phyloP scores from a whole-genome alignment of 495 filamentous ascomycete genomes.

The Penicillium lagena region DNA sequence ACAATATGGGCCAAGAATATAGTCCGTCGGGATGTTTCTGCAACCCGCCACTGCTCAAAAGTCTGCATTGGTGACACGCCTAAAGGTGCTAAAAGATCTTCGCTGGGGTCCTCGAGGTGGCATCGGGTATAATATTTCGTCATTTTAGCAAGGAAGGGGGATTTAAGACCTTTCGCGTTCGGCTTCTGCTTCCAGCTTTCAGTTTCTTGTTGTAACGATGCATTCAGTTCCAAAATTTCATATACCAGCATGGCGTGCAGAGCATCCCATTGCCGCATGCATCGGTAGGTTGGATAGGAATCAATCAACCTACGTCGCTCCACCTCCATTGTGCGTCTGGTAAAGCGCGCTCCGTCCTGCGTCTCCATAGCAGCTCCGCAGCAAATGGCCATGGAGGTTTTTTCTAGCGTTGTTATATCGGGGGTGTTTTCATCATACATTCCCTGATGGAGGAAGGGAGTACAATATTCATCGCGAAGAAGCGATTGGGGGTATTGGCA shows the following conservation, averaged over 20 bases:
- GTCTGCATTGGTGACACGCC: neutral
- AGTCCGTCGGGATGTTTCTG: constrained; percentile 9
- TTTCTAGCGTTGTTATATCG: constrained; percentile 9
- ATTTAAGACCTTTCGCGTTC: constrained; percentile 1
- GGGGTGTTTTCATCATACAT: constrained; percentile 5
- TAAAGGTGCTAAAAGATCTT: neutral
- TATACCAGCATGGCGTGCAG: constrained; percentile 13
- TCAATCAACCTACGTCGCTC: constrained; percentile 9
- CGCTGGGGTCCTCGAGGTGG: neutral
- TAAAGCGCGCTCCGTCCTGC: constrained; percentile 5
- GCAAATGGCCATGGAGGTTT: constrained; percentile 11
- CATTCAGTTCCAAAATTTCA: constrained; percentile 4
- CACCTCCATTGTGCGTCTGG: constrained; percentile 6
- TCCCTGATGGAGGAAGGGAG: constrained; percentile 6
- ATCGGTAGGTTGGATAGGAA: constrained; percentile 2
- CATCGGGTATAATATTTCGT: constrained; percentile 1
- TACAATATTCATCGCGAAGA: constrained; percentile 2
- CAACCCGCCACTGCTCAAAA: constrained; percentile 3
- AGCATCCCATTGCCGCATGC: constrained; percentile 14
- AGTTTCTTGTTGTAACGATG: neutral
- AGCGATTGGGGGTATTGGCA: constrained; percentile 3
- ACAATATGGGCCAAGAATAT: constrained; percentile 10
- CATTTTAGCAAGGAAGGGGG: constrained; percentile 11
- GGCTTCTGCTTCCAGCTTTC: constrained; percentile 6
- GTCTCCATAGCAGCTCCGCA: constrained; percentile 9